Percentiles rank a stretch among this genome's conserved stretches.
Evolutionary conservation across 495 filamentous ascomycete genomes (phyloP).

Genomic region (Trichoderma erinaceum): DNA sequence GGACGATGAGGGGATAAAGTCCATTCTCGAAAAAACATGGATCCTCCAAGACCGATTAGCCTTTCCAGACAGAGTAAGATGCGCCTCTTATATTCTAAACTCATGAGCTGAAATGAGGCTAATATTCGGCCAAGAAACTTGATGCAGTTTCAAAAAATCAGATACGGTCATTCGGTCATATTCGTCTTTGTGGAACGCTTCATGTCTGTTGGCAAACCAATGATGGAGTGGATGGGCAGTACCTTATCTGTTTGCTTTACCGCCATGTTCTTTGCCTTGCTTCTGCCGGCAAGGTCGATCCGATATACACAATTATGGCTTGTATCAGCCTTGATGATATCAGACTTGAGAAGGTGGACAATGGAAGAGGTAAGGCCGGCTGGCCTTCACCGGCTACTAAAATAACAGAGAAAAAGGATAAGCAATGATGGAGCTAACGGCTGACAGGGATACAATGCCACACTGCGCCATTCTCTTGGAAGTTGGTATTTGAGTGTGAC

Average conservation of each 20-base stretch:
- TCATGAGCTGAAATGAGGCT: constrained; percentile 15
- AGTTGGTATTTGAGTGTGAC: constrained; percentile 75
- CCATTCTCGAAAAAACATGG: constrained; percentile 65
- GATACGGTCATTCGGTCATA: constrained; percentile 72
- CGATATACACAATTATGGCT: constrained; percentile 65
- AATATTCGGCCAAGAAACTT: constrained; percentile 29
- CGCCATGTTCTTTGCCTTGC: constrained; percentile 75
- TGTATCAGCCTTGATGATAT: constrained; percentile 64
- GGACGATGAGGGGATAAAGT: constrained; percentile 52
- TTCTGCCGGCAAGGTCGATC: constrained; percentile 51
- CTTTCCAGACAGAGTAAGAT: constrained; percentile 61
- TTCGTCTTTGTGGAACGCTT: constrained; percentile 79
- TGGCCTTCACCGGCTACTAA: not conserved
- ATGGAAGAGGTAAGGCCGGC: constrained; percentile 64
- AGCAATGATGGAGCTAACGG: not conserved
- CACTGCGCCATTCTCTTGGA: constrained; percentile 84
- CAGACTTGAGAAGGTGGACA: constrained; percentile 69
- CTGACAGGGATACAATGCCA: constrained; percentile 73
- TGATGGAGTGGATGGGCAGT: constrained; percentile 62
- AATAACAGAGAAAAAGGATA: not conserved
- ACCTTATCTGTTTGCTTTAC: constrained; percentile 85
- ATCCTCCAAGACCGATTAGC: constrained; percentile 69
- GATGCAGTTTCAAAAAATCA: constrained; percentile 44
- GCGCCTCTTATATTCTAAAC: not conserved
- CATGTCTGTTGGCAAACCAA: constrained; percentile 75